phyloP scores from a whole-genome alignment of 345 rosid species.

The Ricinus communis region DNA sequence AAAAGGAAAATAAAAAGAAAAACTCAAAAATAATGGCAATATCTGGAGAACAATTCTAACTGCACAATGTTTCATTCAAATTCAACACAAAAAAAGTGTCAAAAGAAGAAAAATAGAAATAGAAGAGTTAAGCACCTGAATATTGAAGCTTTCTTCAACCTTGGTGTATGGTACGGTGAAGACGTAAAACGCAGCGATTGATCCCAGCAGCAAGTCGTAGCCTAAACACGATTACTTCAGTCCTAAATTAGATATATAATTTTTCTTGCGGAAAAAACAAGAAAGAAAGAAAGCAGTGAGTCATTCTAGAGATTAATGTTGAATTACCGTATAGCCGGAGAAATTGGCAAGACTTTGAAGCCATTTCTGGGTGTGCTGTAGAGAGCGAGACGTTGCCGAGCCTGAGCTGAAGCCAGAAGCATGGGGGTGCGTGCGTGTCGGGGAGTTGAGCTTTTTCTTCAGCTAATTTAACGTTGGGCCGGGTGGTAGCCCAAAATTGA shows the following conservation, averaged over 20 bases:
- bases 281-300: not conserved
- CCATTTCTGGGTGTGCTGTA: slow-evolving; percentile 30
- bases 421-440: no score
- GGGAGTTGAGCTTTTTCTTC: not conserved
- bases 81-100: not conserved
- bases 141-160: slow-evolving; percentile 97
- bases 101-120: not conserved
- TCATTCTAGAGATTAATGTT: no score
- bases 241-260: not conserved
- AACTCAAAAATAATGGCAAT: not conserved
- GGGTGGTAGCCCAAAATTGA: no score
- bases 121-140: slow-evolving; percentile 52
- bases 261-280: no score
- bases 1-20: not conserved
- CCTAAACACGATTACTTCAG: slow-evolving; percentile 35
- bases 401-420: not conserved
- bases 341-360: slow-evolving; percentile 36
- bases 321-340: slow-evolving; percentile 46
- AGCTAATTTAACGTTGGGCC: no score
- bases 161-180: slow-evolving; percentile 78
- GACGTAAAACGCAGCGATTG: slow-evolving; percentile 76
- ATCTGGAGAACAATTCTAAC: not conserved
- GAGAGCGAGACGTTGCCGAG: not conserved
- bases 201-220: slow-evolving; percentile 74
- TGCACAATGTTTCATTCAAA: not conserved